Percentiles rank a stretch among this genome's conserved stretches.
These are phyloP conservation scores for Pythium phragmitis DNA, from an alignment of 352 stramenopile genomes.

Conservation along the genomic window DNA sequence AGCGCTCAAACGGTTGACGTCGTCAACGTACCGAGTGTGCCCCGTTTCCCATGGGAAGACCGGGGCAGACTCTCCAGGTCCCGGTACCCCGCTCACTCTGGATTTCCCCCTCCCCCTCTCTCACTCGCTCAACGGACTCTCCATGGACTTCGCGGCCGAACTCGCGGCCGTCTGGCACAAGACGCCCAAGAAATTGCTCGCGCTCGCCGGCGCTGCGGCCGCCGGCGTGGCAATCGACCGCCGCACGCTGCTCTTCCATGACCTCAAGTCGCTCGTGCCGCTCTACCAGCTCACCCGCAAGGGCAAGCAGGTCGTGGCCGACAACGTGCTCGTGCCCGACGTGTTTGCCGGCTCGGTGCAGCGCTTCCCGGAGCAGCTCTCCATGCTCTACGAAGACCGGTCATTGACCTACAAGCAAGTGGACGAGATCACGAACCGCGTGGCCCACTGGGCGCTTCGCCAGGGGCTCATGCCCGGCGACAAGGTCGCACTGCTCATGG, in stretches of 20 bases:
- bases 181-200: constrained; percentile 32
- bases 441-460: constrained; percentile 73
- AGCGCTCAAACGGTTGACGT: too few species aligned
- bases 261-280: constrained; percentile 39
- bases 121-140: neutral
- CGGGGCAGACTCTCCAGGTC: too few species aligned
- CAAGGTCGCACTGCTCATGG: constrained; percentile 77
- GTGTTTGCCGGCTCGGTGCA: constrained; percentile 58
- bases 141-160: constrained; percentile 12
- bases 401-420: constrained; percentile 55
- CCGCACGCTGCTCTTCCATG: constrained; percentile 45
- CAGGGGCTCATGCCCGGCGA: constrained; percentile 47
- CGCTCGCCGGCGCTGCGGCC: constrained; percentile 40
- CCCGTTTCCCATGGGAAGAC: too few species aligned
- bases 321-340: constrained; percentile 43
- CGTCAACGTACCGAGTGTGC: too few species aligned
- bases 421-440: constrained; percentile 63
- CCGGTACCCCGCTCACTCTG: too few species aligned
- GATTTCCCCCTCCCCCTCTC: neutral
- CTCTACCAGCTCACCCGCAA: constrained; percentile 37
- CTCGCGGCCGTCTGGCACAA: constrained; percentile 11
- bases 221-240: constrained; percentile 42
- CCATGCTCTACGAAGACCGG: constrained; percentile 51
- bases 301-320: constrained; percentile 35
- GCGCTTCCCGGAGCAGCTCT: constrained; percentile 55